Base-by-base conservation (phyloP, 2,329 filamentous ascomycete genomes). In the Tricladium varicosporioides region DNA sequence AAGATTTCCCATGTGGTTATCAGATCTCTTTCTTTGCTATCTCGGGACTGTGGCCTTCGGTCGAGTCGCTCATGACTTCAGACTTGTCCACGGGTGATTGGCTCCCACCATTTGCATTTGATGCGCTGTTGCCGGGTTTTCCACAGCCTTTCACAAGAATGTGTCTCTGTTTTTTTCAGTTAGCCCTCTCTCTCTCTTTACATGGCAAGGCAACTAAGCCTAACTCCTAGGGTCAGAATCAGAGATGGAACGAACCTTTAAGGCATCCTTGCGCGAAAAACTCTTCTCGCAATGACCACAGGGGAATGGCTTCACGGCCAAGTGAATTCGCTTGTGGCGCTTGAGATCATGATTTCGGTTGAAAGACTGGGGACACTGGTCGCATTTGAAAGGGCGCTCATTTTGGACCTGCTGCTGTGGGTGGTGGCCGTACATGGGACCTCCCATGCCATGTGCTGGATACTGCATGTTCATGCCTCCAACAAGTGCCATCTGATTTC, bases 321-420 rank as follows among this genome's bases (percentile, higher is more conserved):
- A 75, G 73, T 99, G 94, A 58, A 97, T 97, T 50, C 92, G 80
- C 78, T 96, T 96, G 73, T 99, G 94, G 51, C 94, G 83, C 75
- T 99, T 99, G 66, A 97, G 74, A 69, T 97, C 94, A 70, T 97
- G 94, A 63, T 97, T 97, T 4, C 94, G 82, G 72, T 96, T 97
- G 76, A 99, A 99, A 40, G 90, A 92, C 71, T 96, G 91, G 0
- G 89, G 85, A 69, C 94, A 99, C 70, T 89, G 83, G 65, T 97
- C 92, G 71, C 94, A 99, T 73, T 92, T 92, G 78, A 96, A 97
- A 0, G 94, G 94, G 5, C 93, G 85, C 65, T 97, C 93, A 56
- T 88, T 87, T 27, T 81, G 78, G 9, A 80, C 76, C 16, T 77
- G 74, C 60, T 80, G 80, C 48, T 75, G 74, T 31, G 81, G 78